These are phyloP conservation scores for Suillus spraguei DNA, from an alignment of 768 basidiomycete genomes.

Conservation along the genomic window DNA sequence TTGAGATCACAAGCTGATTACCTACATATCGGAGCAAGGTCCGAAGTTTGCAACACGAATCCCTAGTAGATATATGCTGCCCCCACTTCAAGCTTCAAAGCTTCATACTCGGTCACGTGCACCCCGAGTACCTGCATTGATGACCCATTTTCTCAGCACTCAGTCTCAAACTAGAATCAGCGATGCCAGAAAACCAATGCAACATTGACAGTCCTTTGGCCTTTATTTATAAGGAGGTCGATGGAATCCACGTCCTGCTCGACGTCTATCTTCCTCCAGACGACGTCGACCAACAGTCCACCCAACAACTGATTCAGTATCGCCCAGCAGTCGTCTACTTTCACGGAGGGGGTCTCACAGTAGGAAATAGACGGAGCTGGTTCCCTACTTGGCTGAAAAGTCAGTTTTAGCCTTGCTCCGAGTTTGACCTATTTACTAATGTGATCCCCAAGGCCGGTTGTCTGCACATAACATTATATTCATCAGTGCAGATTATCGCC, in stretches of 20 bases:
- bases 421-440: background rate
- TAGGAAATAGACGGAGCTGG: constrained; percentile 61
- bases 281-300: background rate
- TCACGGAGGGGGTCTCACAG: constrained; percentile 60
- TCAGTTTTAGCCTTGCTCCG: constrained; percentile 29
- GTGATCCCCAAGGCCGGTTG: constrained; percentile 43
- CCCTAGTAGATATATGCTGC: too few species aligned
- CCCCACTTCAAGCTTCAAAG: too few species aligned
- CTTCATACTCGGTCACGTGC: background rate
- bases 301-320: background rate
- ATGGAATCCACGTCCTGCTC: constrained; percentile 26
- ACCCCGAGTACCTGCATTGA: background rate
- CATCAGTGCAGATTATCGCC: constrained; percentile 64
- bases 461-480: constrained; percentile 53
- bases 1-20: too few species aligned
- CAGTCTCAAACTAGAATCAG: background rate
- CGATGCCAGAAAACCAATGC: background rate
- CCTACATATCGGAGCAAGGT: too few species aligned
- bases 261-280: constrained; percentile 36
- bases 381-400: constrained; percentile 67
- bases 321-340: constrained; percentile 40
- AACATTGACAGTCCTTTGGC: constrained; percentile 26
- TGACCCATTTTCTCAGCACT: background rate
- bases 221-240: constrained; percentile 38
- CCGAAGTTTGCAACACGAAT: too few species aligned